Percentiles rank a stretch among this genome's conserved stretches.
Evolutionary conservation across 169 alveolate genomes (phyloP).

Genomic region (Eimeria falciformis): DNA sequence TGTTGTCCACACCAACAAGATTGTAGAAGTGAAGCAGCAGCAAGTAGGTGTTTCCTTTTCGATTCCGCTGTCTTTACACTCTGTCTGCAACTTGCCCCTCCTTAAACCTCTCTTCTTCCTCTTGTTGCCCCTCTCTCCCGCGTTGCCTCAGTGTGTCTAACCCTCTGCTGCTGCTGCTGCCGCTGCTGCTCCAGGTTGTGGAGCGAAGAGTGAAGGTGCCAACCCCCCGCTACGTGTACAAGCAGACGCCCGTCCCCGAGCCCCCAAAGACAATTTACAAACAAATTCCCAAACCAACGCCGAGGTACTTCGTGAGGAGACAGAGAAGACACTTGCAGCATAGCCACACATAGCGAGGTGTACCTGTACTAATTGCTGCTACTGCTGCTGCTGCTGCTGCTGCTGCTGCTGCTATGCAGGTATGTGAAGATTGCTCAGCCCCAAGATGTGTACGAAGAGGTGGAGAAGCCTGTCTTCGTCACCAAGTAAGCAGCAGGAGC

Average conservation of each 20-base stretch:
- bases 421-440: conserved; percentile 56
- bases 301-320: not conserved
- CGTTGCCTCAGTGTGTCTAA: not conserved
- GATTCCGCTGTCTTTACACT: not conserved
- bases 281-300: conserved; percentile 1
- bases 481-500: conserved; percentile 25
- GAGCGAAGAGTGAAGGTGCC: conserved; percentile 36
- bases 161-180: not conserved
- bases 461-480: conserved; percentile 56
- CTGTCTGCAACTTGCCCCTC: not conserved
- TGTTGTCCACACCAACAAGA: not conserved
- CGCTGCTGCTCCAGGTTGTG: conserved; percentile 37
- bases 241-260: conserved; percentile 22
- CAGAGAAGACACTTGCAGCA: not conserved
- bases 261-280: conserved; percentile 24
- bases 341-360: not conserved
- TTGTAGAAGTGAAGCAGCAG: conserved; percentile 44
- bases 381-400: not conserved
- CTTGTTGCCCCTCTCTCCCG: not conserved
- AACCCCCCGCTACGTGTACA: conserved; percentile 41
- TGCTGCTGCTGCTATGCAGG: conserved; percentile 1
- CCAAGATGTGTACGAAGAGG: conserved; percentile 62
- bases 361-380: not conserved
- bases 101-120: not conserved
- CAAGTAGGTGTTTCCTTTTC: conserved; percentile 14